Evolutionary conservation across 495 filamentous ascomycete species (phyloP).

Genomic region (Podospora australis): DNA sequence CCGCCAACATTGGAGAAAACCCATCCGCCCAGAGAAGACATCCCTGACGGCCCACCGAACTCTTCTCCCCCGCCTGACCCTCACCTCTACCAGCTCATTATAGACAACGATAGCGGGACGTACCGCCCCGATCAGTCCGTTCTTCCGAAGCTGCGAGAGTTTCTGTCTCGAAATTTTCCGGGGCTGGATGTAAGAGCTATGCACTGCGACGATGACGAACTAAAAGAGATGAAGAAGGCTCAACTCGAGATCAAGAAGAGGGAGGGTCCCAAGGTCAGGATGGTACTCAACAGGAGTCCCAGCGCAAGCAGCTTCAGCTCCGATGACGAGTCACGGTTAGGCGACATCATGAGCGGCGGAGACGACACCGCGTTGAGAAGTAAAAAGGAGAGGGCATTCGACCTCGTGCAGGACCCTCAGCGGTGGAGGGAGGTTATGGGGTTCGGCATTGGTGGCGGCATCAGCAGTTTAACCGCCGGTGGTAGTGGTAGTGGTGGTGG

Average conservation of each 20-base stretch:
- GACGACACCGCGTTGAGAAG: constrained; percentile 29
- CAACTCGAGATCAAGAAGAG: constrained; percentile 50
- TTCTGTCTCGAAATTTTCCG: constrained; percentile 63
- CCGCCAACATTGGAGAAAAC: constrained; percentile 17
- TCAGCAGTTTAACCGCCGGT: too few relatives aligned
- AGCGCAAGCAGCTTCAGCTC: constrained; percentile 55
- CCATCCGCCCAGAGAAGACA: constrained; percentile 15
- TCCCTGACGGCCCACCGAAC: constrained; percentile 32
- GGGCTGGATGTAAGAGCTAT: constrained; percentile 65
- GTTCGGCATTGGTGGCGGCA: too few relatives aligned
- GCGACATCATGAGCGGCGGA: constrained; percentile 37
- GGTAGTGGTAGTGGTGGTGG: neutral
- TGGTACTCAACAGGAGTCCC: constrained; percentile 57
- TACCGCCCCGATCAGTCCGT: constrained; percentile 76
- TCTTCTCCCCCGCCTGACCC: constrained; percentile 50
- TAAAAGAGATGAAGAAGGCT: constrained; percentile 47
- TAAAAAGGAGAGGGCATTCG: constrained; percentile 39
- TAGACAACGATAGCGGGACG: constrained; percentile 92
- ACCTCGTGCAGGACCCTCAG: constrained; percentile 34
- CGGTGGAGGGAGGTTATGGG: constrained; percentile 24
- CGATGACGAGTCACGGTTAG: constrained; percentile 67
- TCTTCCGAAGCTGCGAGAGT: constrained; percentile 61
- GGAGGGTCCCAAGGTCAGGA: constrained; percentile 54
- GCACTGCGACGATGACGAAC: constrained; percentile 62
- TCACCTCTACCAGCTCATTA: constrained; percentile 72